phyloP scores from a whole-genome alignment of 441 rosid species.

The Syzygium malaccense region DNA sequence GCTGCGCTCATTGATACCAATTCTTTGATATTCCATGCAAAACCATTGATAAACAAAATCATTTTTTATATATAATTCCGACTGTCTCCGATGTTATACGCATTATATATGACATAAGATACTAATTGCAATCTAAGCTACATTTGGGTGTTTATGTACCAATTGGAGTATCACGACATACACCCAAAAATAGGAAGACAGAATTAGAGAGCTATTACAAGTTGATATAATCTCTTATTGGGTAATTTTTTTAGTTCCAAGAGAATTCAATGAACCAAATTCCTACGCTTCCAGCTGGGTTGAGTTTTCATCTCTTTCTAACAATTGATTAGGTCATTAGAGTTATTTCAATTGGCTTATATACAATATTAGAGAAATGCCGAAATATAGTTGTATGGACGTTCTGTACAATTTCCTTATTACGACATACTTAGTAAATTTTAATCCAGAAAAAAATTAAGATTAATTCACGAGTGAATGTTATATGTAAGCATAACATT shows the following conservation, averaged over 20 bases:
- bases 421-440: rapidly evolving
- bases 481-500: too few species aligned
- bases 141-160: too few species aligned
- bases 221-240: not conserved
- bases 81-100: not conserved
- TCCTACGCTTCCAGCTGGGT: not conserved
- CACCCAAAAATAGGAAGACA: not conserved
- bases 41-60: not conserved
- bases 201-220: not conserved
- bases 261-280: not conserved
- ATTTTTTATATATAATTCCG: too few species aligned
- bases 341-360: not conserved
- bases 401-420: not conserved
- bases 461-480: not conserved
- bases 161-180: rapidly evolving
- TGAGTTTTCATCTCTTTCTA: not conserved
- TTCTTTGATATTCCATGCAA: not conserved
- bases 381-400: not conserved
- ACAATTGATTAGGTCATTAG: not conserved
- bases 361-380: not conserved
- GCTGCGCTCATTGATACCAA: too few species aligned
- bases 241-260: not conserved
- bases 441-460: not conserved
- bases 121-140: too few species aligned
- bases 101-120: not conserved